phyloP scores from a whole-genome alignment of 1,284 basidiomycete species.

The Ganoderma sinense region DNA sequence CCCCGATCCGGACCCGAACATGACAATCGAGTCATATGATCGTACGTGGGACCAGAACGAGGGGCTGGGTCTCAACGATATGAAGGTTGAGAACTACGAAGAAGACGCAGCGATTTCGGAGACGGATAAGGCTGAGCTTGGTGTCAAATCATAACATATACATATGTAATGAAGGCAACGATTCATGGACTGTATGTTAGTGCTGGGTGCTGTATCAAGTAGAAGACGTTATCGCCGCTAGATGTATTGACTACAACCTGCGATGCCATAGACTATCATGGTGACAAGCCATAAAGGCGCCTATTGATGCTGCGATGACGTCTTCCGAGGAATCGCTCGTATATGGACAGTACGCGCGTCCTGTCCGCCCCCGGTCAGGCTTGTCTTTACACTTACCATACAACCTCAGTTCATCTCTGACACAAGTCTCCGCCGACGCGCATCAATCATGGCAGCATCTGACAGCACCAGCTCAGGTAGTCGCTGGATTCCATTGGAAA shows the following conservation, averaged over 20 bases:
- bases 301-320: neutral
- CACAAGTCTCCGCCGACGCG: neutral
- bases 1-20: slow-evolving; percentile 91
- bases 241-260: neutral
- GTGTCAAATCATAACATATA: slow-evolving; percentile 10
- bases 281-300: neutral
- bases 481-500: slow-evolving; percentile 30
- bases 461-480: slow-evolving; percentile 4
- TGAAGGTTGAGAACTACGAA: slow-evolving; percentile 90
- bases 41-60: slow-evolving; percentile 94
- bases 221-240: neutral
- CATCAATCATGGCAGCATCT: slow-evolving; percentile 9
- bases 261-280: neutral
- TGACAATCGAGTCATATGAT: slow-evolving; percentile 87
- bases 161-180: neutral
- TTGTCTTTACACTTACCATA: neutral
- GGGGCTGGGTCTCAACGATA: slow-evolving; percentile 96
- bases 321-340: slow-evolving; percentile 3
- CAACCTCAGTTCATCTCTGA: neutral
- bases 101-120: slow-evolving; percentile 26
- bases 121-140: slow-evolving; percentile 15
- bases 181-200: slow-evolving; percentile 19
- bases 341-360: neutral
- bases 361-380: neutral
- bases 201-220: slow-evolving; percentile 19